Percentiles rank a stretch among this genome's conserved stretches.
Evolutionary conservation across 2,329 filamentous ascomycete genomes (phyloP).

Genomic region (Penicillium sp.): DNA sequence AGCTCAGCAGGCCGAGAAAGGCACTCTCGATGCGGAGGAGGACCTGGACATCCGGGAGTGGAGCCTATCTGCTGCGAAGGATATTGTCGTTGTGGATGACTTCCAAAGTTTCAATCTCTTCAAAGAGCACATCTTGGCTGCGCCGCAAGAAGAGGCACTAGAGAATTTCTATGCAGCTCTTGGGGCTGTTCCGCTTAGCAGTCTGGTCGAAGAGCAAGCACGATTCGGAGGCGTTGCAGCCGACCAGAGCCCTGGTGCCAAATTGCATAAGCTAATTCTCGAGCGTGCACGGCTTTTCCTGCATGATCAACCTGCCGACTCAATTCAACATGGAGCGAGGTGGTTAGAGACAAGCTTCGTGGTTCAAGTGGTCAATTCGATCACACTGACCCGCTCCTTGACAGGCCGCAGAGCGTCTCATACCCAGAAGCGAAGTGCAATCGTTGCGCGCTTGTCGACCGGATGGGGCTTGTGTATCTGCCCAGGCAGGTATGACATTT

Average conservation of each 20-base stretch:
- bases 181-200: conserved; percentile 69
- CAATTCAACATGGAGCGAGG: conserved; percentile 77
- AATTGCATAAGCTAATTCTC: conserved; percentile 71
- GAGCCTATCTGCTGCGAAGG: conserved; percentile 63
- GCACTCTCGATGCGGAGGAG: conserved; percentile 54
- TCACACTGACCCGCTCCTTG: conserved; percentile 72
- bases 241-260: conserved; percentile 63
- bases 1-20: conserved; percentile 18
- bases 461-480: conserved; percentile 71
- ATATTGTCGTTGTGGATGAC: conserved; percentile 78
- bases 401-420: conserved; percentile 63
- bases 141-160: conserved; percentile 80
- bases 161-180: conserved; percentile 80
- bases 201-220: conserved; percentile 70
- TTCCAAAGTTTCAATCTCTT: conserved; percentile 85
- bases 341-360: conserved; percentile 84
- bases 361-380: conserved; percentile 70
- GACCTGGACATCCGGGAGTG: conserved; percentile 67
- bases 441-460: conserved; percentile 51
- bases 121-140: conserved; percentile 74
- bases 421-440: conserved; percentile 69
- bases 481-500: conserved; percentile 68
- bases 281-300: conserved; percentile 88
- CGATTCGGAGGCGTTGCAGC: conserved; percentile 61
- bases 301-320: conserved; percentile 70